phyloP scores from a whole-genome alignment of 2,329 filamentous ascomycete species.

The Incumbomyces lentus region DNA sequence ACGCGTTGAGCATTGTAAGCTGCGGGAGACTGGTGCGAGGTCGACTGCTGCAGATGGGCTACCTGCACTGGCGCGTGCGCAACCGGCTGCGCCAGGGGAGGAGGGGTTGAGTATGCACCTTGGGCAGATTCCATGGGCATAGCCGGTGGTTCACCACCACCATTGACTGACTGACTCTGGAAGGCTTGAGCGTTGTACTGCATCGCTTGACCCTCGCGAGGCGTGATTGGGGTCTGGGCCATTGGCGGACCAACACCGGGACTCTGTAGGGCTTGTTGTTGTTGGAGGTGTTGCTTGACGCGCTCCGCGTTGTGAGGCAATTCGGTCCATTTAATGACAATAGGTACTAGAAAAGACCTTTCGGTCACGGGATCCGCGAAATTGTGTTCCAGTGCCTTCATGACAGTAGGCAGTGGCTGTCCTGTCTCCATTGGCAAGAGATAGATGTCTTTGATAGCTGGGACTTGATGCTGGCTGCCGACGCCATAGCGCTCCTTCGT shows the following conservation, averaged over 20 bases:
- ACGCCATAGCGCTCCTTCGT: conserved; percentile 78
- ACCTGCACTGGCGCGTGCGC: conserved; percentile 11
- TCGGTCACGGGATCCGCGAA: conserved; percentile 63
- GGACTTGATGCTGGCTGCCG: conserved; percentile 61
- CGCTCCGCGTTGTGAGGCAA: conserved; percentile 25
- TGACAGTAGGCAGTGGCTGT: conserved; percentile 66
- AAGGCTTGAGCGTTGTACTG: conserved; percentile 24
- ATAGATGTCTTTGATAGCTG: conserved; percentile 80
- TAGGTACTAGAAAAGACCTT: conserved; percentile 69
- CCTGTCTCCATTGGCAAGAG: conserved; percentile 75
- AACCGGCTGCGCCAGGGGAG: conserved; percentile 21
- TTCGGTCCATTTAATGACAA: conserved; percentile 62
- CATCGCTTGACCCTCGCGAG: conserved; percentile 30
- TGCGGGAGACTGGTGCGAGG: conserved; percentile 8
- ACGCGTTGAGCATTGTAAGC: conserved; percentile 44
- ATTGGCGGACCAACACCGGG: conserved; percentile 9
- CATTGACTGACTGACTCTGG: not conserved
- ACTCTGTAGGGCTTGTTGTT: conserved; percentile 8
- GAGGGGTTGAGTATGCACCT: conserved; percentile 26
- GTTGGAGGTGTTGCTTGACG: conserved; percentile 20
- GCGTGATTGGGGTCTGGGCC: conserved; percentile 23
- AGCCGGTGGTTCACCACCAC: not conserved
- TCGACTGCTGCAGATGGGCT: conserved; percentile 11
- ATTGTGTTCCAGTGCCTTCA: conserved; percentile 79
- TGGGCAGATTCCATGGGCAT: conserved; percentile 8